Base-by-base conservation (phyloP, 495 filamentous ascomycete genomes). In the Aspergillus saccharolyticus region DNA sequence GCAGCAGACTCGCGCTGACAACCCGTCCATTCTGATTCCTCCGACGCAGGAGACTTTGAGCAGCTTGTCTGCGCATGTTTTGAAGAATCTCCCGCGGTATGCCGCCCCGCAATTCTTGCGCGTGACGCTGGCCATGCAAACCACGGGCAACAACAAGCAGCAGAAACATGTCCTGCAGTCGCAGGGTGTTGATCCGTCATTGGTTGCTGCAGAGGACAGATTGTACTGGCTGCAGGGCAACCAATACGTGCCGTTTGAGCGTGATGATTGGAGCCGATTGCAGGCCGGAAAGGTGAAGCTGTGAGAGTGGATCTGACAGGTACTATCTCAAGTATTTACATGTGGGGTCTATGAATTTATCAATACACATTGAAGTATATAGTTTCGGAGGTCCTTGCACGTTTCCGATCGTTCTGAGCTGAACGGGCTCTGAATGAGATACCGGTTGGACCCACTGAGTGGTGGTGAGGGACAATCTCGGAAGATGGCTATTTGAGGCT, bases 61-160 rank as follows among this genome's bases (percentile, higher is more conserved):
- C n/a, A 77, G 72, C 16, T 62, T 93, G 17, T 88, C 87, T 0
- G 70, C 70, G 2, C 84, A 91, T 60, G 77, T 77, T 0, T 53
- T 76, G n/a, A 68, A 73, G 52, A 75, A 67, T 8, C 74, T 97
- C 19, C 90, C 91, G 0, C 79, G 79, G 10, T 96, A 87, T 60
- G 89, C 90, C 0, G 79, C 87, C 1, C 91, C 91, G 1, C 59
- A 93, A 1, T 97, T 96, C 69, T 50, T 97, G 44, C 78, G 91
- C 4, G 66, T 91, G 0, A 82, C 83, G 0, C 75, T 72, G 50
- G 74, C 77, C 8, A 80, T 85, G 67, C 79, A 86, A 53, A 73
- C 79, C 0, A 96, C 91, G 9, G 90, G 91, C 0, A 96, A 89
- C 58, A 89, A 90, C 60, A 96, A 96, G 74, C 89, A 94, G 66